Conservation (phyloP, 208 protist species). For the Crithidia acanthocephali region DNA sequence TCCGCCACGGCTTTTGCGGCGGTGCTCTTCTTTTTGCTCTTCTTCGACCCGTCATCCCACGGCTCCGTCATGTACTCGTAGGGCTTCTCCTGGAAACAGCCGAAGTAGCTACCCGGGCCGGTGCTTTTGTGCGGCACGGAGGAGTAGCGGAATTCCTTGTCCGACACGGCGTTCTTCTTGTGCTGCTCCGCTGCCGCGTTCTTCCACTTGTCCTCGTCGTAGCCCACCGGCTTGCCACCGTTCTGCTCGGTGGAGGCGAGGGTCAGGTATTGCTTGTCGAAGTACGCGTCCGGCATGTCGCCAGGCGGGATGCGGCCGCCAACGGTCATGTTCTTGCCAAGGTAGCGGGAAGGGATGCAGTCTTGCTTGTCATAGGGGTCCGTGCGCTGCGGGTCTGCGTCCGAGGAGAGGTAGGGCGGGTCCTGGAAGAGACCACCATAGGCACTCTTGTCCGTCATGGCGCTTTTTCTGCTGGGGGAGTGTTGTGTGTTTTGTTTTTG, state of each 20-base stretch:
- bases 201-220: constrained; percentile 50
- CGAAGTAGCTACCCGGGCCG: constrained; percentile 84
- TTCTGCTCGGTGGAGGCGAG: constrained; percentile 82
- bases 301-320: constrained; percentile 43
- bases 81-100: constrained; percentile 78
- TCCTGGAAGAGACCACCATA: constrained; percentile 90
- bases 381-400: constrained; percentile 71
- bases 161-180: constrained; percentile 54
- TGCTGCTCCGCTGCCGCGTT: constrained; percentile 30
- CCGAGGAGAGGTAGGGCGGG: constrained; percentile 72
- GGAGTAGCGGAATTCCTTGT: constrained; percentile 70
- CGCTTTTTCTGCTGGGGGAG: background rate
- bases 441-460: constrained; percentile 78
- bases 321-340: constrained; percentile 77
- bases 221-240: constrained; percentile 55
- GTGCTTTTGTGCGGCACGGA: constrained; percentile 78
- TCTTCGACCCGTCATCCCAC: constrained; percentile 48
- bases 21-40: constrained; percentile 41
- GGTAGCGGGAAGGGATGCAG: constrained; percentile 76
- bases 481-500: background rate
- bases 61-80: constrained; percentile 82
- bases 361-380: constrained; percentile 87
- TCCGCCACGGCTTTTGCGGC: constrained; percentile 8
- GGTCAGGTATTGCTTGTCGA: constrained; percentile 81
- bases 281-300: constrained; percentile 57